A percentile compares a stretch with the other conserved stretches of the same genome.
Conservation (phyloP, 2,329 filamentous ascomycete genomes). For the Lasiodiplodia theobromae region DNA sequence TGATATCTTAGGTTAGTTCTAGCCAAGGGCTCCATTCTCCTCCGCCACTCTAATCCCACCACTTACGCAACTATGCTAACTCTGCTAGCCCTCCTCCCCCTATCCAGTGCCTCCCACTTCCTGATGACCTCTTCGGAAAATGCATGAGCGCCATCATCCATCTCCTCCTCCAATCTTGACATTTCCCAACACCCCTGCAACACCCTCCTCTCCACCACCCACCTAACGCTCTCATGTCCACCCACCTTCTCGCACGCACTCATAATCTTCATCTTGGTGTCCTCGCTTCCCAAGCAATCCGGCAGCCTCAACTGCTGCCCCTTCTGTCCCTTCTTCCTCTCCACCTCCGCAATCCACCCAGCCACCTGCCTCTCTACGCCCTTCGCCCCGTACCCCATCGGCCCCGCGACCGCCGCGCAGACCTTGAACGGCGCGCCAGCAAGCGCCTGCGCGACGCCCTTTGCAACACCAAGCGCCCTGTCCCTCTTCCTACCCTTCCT, state of each 20-base stretch:
- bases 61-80: neutral
- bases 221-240: neutral
- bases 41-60: neutral
- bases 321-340: neutral
- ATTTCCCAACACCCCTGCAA: slow-evolving; percentile 3
- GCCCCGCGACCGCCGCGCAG: neutral
- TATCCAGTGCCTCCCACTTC: neutral
- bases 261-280: neutral
- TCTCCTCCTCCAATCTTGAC: neutral
- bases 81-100: neutral
- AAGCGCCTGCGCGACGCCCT: neutral
- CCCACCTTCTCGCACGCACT: neutral
- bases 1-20: neutral
- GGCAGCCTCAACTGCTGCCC: neutral
- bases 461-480: neutral
- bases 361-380: slow-evolving; percentile 2
- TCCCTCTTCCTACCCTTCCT: neutral
- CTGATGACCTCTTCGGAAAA: neutral
- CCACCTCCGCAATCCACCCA: neutral
- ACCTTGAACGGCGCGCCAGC: neutral
- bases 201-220: neutral
- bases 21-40: neutral
- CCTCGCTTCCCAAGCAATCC: neutral
- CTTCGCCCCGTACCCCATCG: slow-evolving; percentile 3
- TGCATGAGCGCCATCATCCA: neutral